These are phyloP conservation scores for Melanogaster broomeanus DNA, from an alignment of 768 basidiomycete genomes.

Conservation along the genomic window DNA sequence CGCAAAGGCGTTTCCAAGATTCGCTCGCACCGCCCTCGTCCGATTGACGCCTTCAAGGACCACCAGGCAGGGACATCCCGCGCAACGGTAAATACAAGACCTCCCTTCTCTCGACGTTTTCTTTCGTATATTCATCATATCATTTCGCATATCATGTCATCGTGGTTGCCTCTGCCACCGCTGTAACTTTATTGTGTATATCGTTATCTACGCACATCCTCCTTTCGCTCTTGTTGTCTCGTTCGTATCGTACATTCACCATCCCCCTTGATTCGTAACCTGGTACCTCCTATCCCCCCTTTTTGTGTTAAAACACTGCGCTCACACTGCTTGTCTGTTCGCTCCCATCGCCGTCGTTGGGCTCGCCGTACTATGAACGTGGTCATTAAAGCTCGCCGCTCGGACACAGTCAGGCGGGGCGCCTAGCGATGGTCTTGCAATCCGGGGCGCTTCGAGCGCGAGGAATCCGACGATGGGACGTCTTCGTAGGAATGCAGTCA, in stretches of 20 bases:
- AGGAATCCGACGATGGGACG: slow-evolving; percentile 47
- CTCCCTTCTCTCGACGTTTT: slow-evolving; percentile 29
- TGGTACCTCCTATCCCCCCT: too few species aligned
- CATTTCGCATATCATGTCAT: slow-evolving; percentile 26
- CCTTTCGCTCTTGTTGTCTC: slow-evolving; percentile 13
- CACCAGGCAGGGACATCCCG: slow-evolving; percentile 46
- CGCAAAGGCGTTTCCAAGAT: slow-evolving; percentile 68
- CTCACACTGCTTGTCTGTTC: too few species aligned
- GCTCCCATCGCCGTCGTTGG: too few species aligned
- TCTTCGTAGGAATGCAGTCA: slow-evolving; percentile 60
- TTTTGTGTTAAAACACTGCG: too few species aligned
- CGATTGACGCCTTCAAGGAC: slow-evolving; percentile 59
- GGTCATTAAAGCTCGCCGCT: slow-evolving; percentile 43
- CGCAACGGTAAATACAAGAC: slow-evolving; percentile 67
- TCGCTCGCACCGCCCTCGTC: slow-evolving; percentile 59
- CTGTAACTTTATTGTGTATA: slow-evolving; percentile 17
- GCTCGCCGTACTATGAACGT: too few species aligned
- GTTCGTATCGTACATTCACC: slow-evolving; percentile 8
- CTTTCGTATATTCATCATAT: slow-evolving; percentile 26
- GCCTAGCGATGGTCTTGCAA: slow-evolving; percentile 56
- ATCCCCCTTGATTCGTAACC: too few species aligned
- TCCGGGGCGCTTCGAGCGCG: slow-evolving; percentile 63
- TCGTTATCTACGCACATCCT: slow-evolving; percentile 13
- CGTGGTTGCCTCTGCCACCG: slow-evolving; percentile 13
- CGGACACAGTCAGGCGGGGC: slow-evolving; percentile 36